Percentiles rank a stretch among this genome's conserved stretches.
These are phyloP conservation scores for Funneliformis geosporum DNA, from an alignment of 192 early-diverging fungal genomes.

Conservation along the genomic window DNA sequence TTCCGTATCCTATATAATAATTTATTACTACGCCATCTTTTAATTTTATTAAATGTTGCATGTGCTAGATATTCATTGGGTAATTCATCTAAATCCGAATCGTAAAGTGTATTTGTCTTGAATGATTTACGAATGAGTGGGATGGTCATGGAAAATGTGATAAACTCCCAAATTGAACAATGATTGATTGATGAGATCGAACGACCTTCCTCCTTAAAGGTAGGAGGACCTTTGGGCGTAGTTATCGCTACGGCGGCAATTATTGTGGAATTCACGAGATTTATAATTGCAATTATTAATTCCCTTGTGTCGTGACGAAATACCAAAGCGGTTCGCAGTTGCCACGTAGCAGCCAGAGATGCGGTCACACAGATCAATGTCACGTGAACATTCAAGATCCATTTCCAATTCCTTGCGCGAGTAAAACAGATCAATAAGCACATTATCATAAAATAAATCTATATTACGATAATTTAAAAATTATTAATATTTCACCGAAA, in stretches of 20 bases:
- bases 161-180: constrained; percentile 38
- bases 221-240: constrained; percentile 36
- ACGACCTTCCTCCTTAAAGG: constrained; percentile 26
- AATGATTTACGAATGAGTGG: constrained; percentile 33
- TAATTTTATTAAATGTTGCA: constrained; percentile 36
- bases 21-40: constrained; percentile 16
- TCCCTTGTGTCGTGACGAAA: background rate
- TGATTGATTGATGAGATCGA: constrained; percentile 32
- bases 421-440: background rate
- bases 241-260: constrained; percentile 29
- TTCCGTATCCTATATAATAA: constrained; percentile 36
- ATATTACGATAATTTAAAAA: background rate
- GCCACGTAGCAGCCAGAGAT: constrained; percentile 17
- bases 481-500: background rate
- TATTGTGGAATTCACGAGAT: background rate
- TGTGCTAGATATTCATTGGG: constrained; percentile 35
- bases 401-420: constrained; percentile 34
- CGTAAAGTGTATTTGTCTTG: constrained; percentile 21
- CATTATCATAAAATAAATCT: background rate
- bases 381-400: constrained; percentile 39
- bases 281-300: background rate
- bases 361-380: constrained; percentile 33
- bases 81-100: constrained; percentile 34
- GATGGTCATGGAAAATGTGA: constrained; percentile 35
- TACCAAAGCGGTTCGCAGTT: constrained; percentile 1